Evolutionary conservation across 2,329 filamentous ascomycete genomes (phyloP).

Genomic region (Lojkania enalia): DNA sequence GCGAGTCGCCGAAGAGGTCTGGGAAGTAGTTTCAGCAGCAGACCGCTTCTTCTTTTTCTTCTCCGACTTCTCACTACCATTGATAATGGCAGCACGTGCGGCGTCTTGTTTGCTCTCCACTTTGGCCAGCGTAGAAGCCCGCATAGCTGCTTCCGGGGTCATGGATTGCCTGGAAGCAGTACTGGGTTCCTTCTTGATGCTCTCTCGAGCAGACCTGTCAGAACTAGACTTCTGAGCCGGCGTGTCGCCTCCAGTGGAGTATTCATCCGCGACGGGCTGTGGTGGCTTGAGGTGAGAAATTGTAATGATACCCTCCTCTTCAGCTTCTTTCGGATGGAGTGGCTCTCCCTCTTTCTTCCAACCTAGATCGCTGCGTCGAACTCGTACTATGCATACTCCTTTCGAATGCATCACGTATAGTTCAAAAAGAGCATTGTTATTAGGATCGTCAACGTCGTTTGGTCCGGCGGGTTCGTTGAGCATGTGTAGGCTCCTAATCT

Average conservation of each 20-base stretch:
- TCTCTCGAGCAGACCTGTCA: constrained; percentile 42
- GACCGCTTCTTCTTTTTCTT: constrained; percentile 71
- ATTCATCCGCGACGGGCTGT: constrained; percentile 34
- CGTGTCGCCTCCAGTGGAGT: constrained; percentile 45
- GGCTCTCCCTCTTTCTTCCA: constrained; percentile 93
- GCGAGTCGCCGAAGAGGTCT: constrained; percentile 41
- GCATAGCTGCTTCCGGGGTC: constrained; percentile 44
- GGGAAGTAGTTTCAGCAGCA: constrained; percentile 51
- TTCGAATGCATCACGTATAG: constrained; percentile 97
- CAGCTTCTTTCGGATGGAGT: constrained; percentile 74
- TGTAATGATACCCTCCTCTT: constrained; percentile 72
- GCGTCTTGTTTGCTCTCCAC: constrained; percentile 48
- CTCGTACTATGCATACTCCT: constrained; percentile 85
- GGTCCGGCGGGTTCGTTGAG: constrained; percentile 69
- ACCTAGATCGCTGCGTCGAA: constrained; percentile 87
- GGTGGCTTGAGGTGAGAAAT: constrained; percentile 66
- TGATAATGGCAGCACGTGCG: constrained; percentile 45
- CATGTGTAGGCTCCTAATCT: constrained; percentile 88
- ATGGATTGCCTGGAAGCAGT: constrained; percentile 37
- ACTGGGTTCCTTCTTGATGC: constrained; percentile 41
- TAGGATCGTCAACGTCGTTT: constrained; percentile 59
- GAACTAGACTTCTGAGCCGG: constrained; percentile 38
- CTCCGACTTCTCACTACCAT: constrained; percentile 45
- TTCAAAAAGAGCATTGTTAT: constrained; percentile 82
- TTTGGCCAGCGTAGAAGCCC: constrained; percentile 47